A percentile compares a stretch with the other conserved stretches of the same genome.
Conservation (phyloP, 1,284 basidiomycete genomes). For the Blastosporella zonata region DNA sequence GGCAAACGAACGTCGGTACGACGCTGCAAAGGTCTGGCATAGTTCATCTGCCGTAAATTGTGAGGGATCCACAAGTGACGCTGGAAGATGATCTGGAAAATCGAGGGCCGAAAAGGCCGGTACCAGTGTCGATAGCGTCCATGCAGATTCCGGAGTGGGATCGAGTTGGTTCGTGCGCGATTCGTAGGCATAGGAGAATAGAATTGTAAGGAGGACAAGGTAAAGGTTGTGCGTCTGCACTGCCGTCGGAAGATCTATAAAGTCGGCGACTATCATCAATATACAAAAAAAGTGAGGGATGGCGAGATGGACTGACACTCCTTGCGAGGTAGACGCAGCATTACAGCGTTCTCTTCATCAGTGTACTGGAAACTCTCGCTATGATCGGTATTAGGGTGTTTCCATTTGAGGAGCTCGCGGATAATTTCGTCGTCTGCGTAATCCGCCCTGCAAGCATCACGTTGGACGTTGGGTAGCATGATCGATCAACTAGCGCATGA, state of each 20-base stretch:
- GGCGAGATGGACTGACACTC: constrained; percentile 55
- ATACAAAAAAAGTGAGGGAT: constrained; percentile 4
- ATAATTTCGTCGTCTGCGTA: constrained; percentile 73
- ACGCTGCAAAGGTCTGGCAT: constrained; percentile 47
- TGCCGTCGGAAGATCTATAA: constrained; percentile 55
- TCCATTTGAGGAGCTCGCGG: constrained; percentile 62
- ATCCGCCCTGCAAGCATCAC: constrained; percentile 57
- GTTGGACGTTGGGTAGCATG: background rate
- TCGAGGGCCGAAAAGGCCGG: constrained; percentile 78
- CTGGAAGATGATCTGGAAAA: constrained; percentile 37
- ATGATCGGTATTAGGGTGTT: constrained; percentile 43
- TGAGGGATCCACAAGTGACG: constrained; percentile 21
- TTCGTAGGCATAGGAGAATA: constrained; percentile 78
- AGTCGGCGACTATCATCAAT: constrained; percentile 4
- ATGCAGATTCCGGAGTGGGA: constrained; percentile 78
- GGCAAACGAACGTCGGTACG: constrained; percentile 68
- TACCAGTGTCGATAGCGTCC: constrained; percentile 70
- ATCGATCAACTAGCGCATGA: constrained; percentile 8
- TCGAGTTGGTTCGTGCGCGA: constrained; percentile 70
- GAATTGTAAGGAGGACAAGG: constrained; percentile 61
- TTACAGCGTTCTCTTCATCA: constrained; percentile 64
- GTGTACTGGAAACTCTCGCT: constrained; percentile 49
- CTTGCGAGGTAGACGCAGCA: constrained; percentile 70
- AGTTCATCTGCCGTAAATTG: constrained; percentile 48
- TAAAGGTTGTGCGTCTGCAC: constrained; percentile 59